A percentile compares a stretch with the other conserved stretches of the same genome.
Evolutionary conservation across 768 basidiomycete genomes (phyloP).

Genomic region (Leccinum ochraceum): DNA sequence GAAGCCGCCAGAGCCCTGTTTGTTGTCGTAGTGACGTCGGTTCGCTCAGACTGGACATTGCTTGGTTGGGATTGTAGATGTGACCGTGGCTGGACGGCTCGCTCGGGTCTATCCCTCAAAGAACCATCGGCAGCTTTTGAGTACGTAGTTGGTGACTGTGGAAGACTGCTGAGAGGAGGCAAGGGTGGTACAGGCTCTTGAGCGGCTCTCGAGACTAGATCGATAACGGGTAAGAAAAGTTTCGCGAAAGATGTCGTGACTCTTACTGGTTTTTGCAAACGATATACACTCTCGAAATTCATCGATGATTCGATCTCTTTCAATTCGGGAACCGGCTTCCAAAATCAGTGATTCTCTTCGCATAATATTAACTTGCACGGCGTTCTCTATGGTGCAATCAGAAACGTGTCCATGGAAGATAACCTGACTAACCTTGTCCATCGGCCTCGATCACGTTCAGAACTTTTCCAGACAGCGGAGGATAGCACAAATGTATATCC

Average conservation of each 20-base stretch:
- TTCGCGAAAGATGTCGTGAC: not conserved
- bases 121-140: not conserved
- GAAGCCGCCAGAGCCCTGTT: not conserved
- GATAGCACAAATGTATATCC: slow-evolving; percentile 93
- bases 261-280: slow-evolving; percentile 72
- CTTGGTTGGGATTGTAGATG: slow-evolving; percentile 6
- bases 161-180: slow-evolving; percentile 44
- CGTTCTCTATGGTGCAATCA: slow-evolving; percentile 54
- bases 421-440: slow-evolving; percentile 52
- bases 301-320: slow-evolving; percentile 61
- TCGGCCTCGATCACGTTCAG: slow-evolving; percentile 65
- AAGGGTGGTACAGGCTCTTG: slow-evolving; percentile 71
- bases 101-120: slow-evolving; percentile 22
- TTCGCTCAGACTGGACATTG: not conserved
- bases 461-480: slow-evolving; percentile 94
- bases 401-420: slow-evolving; percentile 2
- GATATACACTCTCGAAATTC: slow-evolving; percentile 86
- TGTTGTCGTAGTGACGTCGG: not conserved
- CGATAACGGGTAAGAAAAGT: slow-evolving; percentile 7
- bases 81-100: slow-evolving; percentile 22
- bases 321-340: slow-evolving; percentile 54
- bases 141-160: slow-evolving; percentile 26
- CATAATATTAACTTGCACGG: slow-evolving; percentile 80
- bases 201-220: slow-evolving; percentile 54
- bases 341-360: slow-evolving; percentile 81